These are phyloP conservation scores for Iris macrosiphon DNA, from an alignment of 106 monocot species.

Conservation along the genomic window DNA sequence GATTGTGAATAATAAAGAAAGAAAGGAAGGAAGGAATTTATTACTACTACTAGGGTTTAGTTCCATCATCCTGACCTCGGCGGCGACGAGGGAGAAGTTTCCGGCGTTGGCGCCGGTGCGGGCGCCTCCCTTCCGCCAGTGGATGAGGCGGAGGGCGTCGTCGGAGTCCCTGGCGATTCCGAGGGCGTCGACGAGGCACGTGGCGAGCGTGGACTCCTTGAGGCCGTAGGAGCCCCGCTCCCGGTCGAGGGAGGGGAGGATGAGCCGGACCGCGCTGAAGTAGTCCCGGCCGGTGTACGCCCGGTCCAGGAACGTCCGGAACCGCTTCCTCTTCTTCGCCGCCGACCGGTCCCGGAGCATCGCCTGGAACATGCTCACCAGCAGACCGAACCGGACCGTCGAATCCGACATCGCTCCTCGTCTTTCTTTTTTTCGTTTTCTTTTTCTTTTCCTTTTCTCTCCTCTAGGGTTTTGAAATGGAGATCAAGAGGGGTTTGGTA, in stretches of 20 bases:
- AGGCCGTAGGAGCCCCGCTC: conserved; percentile 95
- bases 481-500: no score
- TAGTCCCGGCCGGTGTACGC: conserved; percentile 74
- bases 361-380: conserved; percentile 96
- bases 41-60: no score
- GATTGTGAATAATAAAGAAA: no score
- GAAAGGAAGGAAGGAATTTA: no score
- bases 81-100: conserved; percentile 79
- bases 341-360: conserved; percentile 74
- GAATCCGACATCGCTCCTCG: conserved; percentile 73
- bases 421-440: no score
- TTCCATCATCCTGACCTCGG: conserved; percentile 27
- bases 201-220: conserved; percentile 75
- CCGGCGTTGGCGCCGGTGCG: conserved; percentile 77
- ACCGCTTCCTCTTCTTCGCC: conserved; percentile 66
- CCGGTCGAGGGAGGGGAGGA: conserved; percentile 79
- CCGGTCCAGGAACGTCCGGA: conserved; percentile 80
- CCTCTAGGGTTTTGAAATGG: no score
- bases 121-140: conserved; percentile 89
- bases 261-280: conserved; percentile 83
- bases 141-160: conserved; percentile 70
- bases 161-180: conserved; percentile 87
- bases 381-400: conserved; percentile 72
- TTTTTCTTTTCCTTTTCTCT: no score
- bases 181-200: conserved; percentile 71